A percentile compares a stretch with the other conserved stretches of the same genome.
These are phyloP conservation scores for Saitozyma podzolica DNA, from an alignment of 768 basidiomycete genomes.

Conservation along the genomic window DNA sequence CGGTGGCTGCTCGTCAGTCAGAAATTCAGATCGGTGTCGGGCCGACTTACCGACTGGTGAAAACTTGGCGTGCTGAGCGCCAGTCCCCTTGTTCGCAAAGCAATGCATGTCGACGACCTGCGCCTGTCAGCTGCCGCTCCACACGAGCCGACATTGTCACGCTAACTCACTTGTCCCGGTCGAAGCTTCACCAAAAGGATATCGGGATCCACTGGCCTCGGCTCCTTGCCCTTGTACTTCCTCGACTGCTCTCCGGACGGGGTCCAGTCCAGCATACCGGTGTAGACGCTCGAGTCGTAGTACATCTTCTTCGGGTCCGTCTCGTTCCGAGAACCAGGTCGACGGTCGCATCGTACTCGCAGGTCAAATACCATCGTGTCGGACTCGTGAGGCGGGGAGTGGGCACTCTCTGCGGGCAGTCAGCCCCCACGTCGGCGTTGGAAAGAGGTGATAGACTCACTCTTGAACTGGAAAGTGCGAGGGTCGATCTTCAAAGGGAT, in stretches of 20 bases:
- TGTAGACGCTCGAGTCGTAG: constrained; percentile 59
- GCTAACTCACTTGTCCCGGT: constrained; percentile 68
- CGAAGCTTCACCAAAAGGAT: constrained; percentile 88
- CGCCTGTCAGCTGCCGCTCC: not conserved
- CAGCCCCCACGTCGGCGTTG: constrained; percentile 1
- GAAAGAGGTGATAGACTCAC: constrained; percentile 31
- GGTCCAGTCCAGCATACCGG: constrained; percentile 63
- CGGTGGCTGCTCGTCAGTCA: constrained; percentile 69
- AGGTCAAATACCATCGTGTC: constrained; percentile 89
- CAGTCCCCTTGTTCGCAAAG: constrained; percentile 72
- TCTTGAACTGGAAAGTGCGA: constrained; percentile 59
- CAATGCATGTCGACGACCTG: constrained; percentile 76
- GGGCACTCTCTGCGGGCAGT: constrained; percentile 26
- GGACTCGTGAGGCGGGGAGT: constrained; percentile 74
- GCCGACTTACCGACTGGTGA: constrained; percentile 74
- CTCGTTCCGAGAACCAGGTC: constrained; percentile 57
- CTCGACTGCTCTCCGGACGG: constrained; percentile 76
- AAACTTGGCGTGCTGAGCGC: constrained; percentile 95
- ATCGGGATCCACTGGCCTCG: constrained; percentile 55
- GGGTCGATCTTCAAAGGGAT: constrained; percentile 88
- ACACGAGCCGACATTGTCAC: not conserved
- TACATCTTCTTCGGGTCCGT: constrained; percentile 68
- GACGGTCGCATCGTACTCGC: constrained; percentile 66
- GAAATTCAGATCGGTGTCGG: not conserved
- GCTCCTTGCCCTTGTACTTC: constrained; percentile 51